Evolutionary conservation across 2,329 filamentous ascomycete genomes (phyloP), one percentile per base, ranked within the genome.

Genomic region (Arthrobotrys sinensis): DNA sequence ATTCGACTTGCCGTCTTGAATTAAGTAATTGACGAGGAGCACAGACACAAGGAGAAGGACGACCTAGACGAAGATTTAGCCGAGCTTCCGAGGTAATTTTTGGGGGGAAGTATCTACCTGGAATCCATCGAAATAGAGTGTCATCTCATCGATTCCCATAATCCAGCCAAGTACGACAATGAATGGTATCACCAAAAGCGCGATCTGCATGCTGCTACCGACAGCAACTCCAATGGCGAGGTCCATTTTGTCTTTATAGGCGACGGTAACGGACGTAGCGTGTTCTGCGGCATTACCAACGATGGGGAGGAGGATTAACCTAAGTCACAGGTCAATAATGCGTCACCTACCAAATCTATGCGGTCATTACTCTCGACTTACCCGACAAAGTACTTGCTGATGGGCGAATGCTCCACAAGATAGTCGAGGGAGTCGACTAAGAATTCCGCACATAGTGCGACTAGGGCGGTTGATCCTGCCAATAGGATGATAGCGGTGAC

Each of bases 121-220:
- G 86, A 97, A 97, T 0, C 90, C 90, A 82, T 96, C 93, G 83
- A 97, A 96, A 83, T 91, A 91, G 4, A 97, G 88, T 19, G 90
- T 93, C 93, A 82, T 82, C 43, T 81, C 77, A 45, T 81, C 80
- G 34, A 81, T 81, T 10, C 84, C 85, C 72, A 89, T 86, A 81
- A 86, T 86, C 87, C 87, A 89, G 63, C 88, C 88, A 8, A 88
- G 85, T 48, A 89, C 86, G 70, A 89, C 87, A 64, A 89, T 83
- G 83, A 88, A 88, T 4, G 88, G 88, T 1, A 88, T 89, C 52
- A 88, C 88, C 80, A 89, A 88, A 24, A 89, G 85, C 3, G 88
- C 87, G 70, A 89, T 89, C 79, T 89, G 87, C 84, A 89, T 85
- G 66, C 85, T 86, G 82, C 85, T 86, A 73, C 87, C 88, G 63